Evolutionary conservation across 768 basidiomycete species (phyloP).

Genomic region (Hydnum rufescens): DNA sequence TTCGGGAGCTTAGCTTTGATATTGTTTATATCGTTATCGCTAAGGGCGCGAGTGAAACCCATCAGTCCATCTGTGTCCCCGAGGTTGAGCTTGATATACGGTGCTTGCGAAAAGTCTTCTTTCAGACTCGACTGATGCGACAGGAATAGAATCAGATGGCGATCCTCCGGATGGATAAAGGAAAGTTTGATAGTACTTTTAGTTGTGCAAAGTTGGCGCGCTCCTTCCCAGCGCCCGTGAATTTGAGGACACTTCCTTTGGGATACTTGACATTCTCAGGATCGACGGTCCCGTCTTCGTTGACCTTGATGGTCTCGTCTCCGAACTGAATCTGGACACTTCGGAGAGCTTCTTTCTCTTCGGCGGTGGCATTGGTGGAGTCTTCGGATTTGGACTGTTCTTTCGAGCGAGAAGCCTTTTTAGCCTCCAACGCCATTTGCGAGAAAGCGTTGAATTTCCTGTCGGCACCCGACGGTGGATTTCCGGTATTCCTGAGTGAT

Average conservation of each 20-base stretch:
- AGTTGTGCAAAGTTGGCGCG: slow-evolving; percentile 45
- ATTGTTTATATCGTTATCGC: slow-evolving; percentile 48
- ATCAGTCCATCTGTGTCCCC: slow-evolving; percentile 30
- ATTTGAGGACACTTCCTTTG: slow-evolving; percentile 34
- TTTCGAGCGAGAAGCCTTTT: slow-evolving; percentile 16
- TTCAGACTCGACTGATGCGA: slow-evolving; percentile 24
- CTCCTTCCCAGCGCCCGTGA: slow-evolving; percentile 32
- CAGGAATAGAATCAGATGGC: neutral
- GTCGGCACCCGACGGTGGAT: slow-evolving; percentile 5
- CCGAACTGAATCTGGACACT: slow-evolving; percentile 7
- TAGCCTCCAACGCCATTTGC: slow-evolving; percentile 26
- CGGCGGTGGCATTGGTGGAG: slow-evolving; percentile 15
- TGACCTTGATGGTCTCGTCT: slow-evolving; percentile 21
- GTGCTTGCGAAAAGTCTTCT: slow-evolving; percentile 27
- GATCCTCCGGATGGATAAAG: neutral
- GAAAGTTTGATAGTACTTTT: slow-evolving; percentile 21
- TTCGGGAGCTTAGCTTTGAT: slow-evolving; percentile 23
- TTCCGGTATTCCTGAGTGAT: neutral
- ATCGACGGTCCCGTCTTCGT: slow-evolving; percentile 26
- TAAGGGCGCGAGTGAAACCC: slow-evolving; percentile 41
- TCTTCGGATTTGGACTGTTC: slow-evolving; percentile 16
- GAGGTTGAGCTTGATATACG: slow-evolving; percentile 29
- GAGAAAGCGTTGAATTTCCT: slow-evolving; percentile 55
- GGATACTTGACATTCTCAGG: slow-evolving; percentile 27
- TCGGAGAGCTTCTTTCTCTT: slow-evolving; percentile 19